Percentiles rank a stretch among this genome's conserved stretches.
phyloP scores from a whole-genome alignment of 495 filamentous ascomycete genomes.

The Neurospora cerealis region DNA sequence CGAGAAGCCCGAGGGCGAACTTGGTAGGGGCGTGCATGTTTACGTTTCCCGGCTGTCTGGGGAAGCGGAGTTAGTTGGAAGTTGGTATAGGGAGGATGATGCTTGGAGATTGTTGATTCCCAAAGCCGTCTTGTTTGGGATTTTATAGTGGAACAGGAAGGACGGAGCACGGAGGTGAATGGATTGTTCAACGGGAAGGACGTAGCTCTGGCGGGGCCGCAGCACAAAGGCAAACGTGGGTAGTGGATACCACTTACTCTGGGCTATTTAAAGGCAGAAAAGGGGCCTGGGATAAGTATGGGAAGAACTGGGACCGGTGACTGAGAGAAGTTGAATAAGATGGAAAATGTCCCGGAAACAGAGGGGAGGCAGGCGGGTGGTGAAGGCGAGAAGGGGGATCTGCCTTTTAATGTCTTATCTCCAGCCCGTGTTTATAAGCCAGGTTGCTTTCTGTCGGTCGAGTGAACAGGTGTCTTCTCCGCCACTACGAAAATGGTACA shows the following conservation, averaged over 20 bases:
- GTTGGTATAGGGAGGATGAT: not conserved
- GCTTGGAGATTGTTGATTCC: not conserved
- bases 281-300: conserved; percentile 4
- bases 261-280: conserved; percentile 19
- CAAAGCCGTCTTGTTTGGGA: not conserved
- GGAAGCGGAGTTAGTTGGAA: not conserved
- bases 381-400: conserved; percentile 6
- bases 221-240: not conserved
- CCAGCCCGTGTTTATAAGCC: conserved; percentile 11
- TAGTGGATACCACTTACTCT: conserved; percentile 12
- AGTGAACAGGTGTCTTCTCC: conserved; percentile 28
- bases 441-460: conserved; percentile 6
- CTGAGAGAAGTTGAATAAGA: not conserved
- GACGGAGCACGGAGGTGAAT: not conserved
- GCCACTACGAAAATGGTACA: not conserved
- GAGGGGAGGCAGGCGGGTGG: conserved; percentile 2
- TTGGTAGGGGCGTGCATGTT: conserved; percentile 23
- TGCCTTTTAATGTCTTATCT: conserved; percentile 18
- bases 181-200: not conserved
- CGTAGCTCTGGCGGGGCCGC: not conserved
- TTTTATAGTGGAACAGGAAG: not conserved
- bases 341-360: conserved; percentile 2
- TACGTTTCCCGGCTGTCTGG: conserved; percentile 2
- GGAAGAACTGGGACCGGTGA: not conserved
- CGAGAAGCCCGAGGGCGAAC: conserved; percentile 44